phyloP scores from a whole-genome alignment of 2,329 filamentous ascomycete genomes.

The Rhinocladiella similis region DNA sequence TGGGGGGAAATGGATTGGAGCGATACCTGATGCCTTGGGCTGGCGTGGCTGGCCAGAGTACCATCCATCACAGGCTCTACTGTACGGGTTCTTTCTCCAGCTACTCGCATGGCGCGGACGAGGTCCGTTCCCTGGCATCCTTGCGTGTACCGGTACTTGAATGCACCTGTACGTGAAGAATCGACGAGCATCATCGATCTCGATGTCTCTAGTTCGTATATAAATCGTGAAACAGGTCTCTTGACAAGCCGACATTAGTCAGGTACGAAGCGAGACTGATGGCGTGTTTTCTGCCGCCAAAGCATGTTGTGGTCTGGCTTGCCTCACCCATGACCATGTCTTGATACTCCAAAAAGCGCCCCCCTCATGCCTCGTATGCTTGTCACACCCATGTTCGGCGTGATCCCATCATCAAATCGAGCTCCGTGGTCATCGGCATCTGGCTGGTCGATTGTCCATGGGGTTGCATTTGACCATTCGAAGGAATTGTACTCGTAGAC shows the following conservation, averaged over 20 bases:
- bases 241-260: conserved; percentile 13
- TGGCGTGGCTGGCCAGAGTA: not conserved
- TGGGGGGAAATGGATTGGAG: not conserved
- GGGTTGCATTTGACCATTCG: not conserved
- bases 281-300: conserved; percentile 2
- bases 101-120: no score
- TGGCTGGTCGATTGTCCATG: not conserved
- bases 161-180: no score
- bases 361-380: not conserved
- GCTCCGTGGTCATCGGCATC: not conserved
- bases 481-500: not conserved
- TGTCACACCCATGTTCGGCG: conserved; percentile 2
- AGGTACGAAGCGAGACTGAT: conserved; percentile 21
- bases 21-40: not conserved
- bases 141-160: no score
- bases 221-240: not conserved
- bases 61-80: not conserved
- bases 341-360: not conserved
- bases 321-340: conserved; percentile 19
- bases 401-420: not conserved
- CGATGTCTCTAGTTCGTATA: not conserved
- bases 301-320: no score
- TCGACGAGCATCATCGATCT: not conserved
- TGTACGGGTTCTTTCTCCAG: no score
- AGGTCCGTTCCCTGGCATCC: no score